Percentiles rank a stretch among this genome's conserved stretches.
Evolutionary conservation across 345 rosid genomes (phyloP).

Genomic region (Linum usitatissimum): DNA sequence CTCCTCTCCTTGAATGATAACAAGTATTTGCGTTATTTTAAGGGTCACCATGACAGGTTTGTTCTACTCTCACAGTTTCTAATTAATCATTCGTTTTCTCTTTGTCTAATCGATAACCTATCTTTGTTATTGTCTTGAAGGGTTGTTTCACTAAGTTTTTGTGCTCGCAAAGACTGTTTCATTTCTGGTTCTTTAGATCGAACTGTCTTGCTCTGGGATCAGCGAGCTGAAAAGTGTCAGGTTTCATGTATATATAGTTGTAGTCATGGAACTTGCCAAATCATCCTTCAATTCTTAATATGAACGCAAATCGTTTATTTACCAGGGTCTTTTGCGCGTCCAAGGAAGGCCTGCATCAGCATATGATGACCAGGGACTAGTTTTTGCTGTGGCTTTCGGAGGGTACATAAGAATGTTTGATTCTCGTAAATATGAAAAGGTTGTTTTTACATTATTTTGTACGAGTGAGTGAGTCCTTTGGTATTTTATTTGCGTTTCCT

Average conservation of each 20-base stretch:
- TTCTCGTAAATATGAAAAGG: slow-evolving; percentile 91
- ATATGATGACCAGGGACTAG: slow-evolving; percentile 91
- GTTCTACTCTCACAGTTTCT: slow-evolving; percentile 1
- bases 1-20: slow-evolving; percentile 92
- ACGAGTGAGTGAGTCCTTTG: background rate
- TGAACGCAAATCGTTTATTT: background rate
- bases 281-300: background rate
- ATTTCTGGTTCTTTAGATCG: slow-evolving; percentile 95
- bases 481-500: background rate
- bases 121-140: slow-evolving; percentile 24
- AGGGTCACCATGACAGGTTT: slow-evolving; percentile 97
- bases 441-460: slow-evolving; percentile 16
- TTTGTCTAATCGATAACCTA: background rate
- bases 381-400: slow-evolving; percentile 89
- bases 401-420: slow-evolving; percentile 90
- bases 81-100: background rate
- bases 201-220: slow-evolving; percentile 97
- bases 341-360: slow-evolving; percentile 92
- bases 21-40: slow-evolving; percentile 83
- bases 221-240: slow-evolving; percentile 94
- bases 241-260: slow-evolving; percentile 18
- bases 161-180: slow-evolving; percentile 75
- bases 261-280: background rate
- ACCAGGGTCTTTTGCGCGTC: slow-evolving; percentile 23
- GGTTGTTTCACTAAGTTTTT: slow-evolving; percentile 90